Evolutionary conservation across 108 stramenopile genomes (phyloP).

Genomic region (Fistulifera solaris): DNA sequence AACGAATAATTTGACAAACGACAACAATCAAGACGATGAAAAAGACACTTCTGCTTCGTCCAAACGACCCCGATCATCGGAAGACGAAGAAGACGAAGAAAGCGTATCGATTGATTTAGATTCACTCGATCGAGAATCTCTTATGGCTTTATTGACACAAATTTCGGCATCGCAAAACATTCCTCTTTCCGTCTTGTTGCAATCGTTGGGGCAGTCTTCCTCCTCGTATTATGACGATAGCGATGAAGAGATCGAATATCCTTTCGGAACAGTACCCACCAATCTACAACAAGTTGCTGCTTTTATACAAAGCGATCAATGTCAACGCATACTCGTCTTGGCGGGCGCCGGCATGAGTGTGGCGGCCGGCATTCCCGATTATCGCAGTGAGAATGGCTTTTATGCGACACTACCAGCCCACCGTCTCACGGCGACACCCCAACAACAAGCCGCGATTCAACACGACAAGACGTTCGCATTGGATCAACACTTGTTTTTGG

Average conservation of each 20-base stretch:
- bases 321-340: conserved; percentile 48
- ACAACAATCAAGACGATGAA: too few species aligned
- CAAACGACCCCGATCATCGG: too few species aligned
- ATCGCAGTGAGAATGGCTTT: conserved; percentile 38
- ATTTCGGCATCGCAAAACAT: too few species aligned
- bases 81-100: too few species aligned
- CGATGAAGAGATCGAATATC: conserved; percentile 23
- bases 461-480: conserved; percentile 52
- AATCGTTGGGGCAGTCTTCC: too few species aligned
- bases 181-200: too few species aligned
- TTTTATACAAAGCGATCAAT: conserved; percentile 38
- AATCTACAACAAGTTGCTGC: conserved; percentile 29
- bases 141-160: too few species aligned
- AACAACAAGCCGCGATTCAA: conserved; percentile 33
- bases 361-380: conserved; percentile 68
- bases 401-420: conserved; percentile 49
- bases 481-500: conserved; percentile 61
- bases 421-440: conserved; percentile 34
- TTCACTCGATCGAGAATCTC: too few species aligned
- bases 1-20: too few species aligned
- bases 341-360: conserved; percentile 69
- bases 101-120: too few species aligned
- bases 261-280: conserved; percentile 27
- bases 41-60: too few species aligned
- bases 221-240: too few species aligned